Evolutionary conservation across 345 rosid species (phyloP), one percentile per base, ranked within the genome.

Genomic region (Garcia nutans): DNA sequence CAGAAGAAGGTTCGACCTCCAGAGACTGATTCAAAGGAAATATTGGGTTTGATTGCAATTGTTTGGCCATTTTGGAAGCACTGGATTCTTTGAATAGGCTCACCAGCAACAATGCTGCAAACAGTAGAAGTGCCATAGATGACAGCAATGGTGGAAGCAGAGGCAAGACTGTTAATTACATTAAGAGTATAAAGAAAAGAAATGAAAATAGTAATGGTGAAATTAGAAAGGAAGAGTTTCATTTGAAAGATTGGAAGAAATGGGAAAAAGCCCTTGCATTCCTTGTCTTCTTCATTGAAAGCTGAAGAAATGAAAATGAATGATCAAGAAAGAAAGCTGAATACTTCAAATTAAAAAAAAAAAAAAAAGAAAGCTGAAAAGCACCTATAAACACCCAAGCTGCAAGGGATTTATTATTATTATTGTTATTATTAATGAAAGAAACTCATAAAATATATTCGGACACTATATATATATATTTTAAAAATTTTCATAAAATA

Each of bases 1-100:
- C 90, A 90, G 49, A 88, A 86, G 81, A 88, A 85, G 67, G 8
- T 79, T 5, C 56, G 72, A 0, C 91, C 92, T 24, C 89, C 91
- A 20, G 88, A 86, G 75, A 90, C 76, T 65, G 88, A 74, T 60
- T 87, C 82, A 55, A 87, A 90, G 22, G 94, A 87, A 26, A 79
- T 60, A 69, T 78, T 83, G 33, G 88, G 91, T 0, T 65, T 79
- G 26, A 87, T 55, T 5, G 37, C 52, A 47, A 86, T 44, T 24
- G 49, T 31, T 19, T 24, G 71, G 22, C 87, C 84, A 52, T 83
- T 76, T 11, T 81, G 85, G 86, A 79, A 83, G 82, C 92, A 90
- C 52, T 78, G 81, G 74, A 88, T 71, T 57, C 84, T 80, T 56
- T 87, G 92, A 0, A 78, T 67, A 2, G 86, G 65, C 64, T 82